Evolutionary conservation across 208 protist genomes (phyloP).

Genomic region (Crithidia mellificae): DNA sequence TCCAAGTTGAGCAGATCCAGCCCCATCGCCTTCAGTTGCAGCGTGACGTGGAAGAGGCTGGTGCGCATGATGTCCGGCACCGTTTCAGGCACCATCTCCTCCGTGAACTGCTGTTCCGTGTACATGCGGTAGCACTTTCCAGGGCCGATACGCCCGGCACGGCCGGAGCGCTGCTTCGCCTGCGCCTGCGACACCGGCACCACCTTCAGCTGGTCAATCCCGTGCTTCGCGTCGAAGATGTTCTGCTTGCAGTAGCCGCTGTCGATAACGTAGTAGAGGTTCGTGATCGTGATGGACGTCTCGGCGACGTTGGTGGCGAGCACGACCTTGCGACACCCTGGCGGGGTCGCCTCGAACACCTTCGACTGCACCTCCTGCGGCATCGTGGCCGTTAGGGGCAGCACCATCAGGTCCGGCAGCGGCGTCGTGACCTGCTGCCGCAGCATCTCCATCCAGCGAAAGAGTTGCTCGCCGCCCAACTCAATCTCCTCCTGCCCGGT

Average conservation of each 20-base stretch:
- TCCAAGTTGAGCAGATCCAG: constrained; percentile 97
- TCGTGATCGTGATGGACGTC: constrained; percentile 99
- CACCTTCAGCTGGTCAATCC: constrained; percentile 97
- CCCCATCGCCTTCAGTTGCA: constrained; percentile 98
- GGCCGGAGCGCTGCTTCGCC: constrained; percentile 95
- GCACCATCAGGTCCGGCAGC: constrained; percentile 93
- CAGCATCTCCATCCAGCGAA: constrained; percentile 86
- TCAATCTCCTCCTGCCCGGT: constrained; percentile 99
- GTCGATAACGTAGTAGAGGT: constrained; percentile 98
- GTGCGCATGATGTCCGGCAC: constrained; percentile 99
- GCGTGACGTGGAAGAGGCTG: constrained; percentile 97
- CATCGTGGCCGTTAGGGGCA: constrained; percentile 98
- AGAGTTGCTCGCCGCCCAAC: constrained; percentile 97
- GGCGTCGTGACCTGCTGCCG: constrained; percentile 48
- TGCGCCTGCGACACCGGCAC: constrained; percentile 97
- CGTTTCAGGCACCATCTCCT: constrained; percentile 94
- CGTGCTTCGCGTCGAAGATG: constrained; percentile 95
- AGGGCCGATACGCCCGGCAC: constrained; percentile 95
- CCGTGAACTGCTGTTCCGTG: constrained; percentile 95
- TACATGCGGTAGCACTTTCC: constrained; percentile 98
- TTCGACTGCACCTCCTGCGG: constrained; percentile 98
- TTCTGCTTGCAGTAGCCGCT: constrained; percentile 98
- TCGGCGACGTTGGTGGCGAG: constrained; percentile 99
- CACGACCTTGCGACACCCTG: constrained; percentile 95
- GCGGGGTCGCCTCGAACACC: constrained; percentile 97